Base-by-base conservation (phyloP, 1,284 basidiomycete species). In the Fomes fomentarius region DNA sequence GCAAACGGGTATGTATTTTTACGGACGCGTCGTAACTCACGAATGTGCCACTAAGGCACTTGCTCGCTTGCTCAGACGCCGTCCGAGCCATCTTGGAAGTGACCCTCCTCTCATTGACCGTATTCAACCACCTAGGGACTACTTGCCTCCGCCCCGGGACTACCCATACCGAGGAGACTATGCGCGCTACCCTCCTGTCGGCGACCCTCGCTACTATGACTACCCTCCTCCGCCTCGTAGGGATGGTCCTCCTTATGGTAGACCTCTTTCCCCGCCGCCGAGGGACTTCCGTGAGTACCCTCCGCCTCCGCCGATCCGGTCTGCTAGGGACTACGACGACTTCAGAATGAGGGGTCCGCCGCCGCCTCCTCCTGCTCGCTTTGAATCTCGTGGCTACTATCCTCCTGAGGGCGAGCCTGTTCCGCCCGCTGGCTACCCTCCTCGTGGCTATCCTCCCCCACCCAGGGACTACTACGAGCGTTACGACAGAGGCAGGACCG, bases 231-330 rank as follows among this genome's bases (percentile, higher is more conserved):
- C 77, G n/a, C 69, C 72, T 48, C 63, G 67, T 47, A 76, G 85
- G 46, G 87, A 89, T 11, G 43, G 50, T 4, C 50, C 47, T 8
- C 50, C 47, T 44, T 79, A 79, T 56, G 76, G 86, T 41, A 76
- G 85, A 47, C 81, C 84, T 53, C 69, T 75, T 21, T 61, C 59
- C 2, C 74, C 78, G 7, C 85, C 87, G 49, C 81, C 84, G 26
- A 77, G 86, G 60, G 87, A 86, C n/a, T 83, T 81, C 63, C 77
- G 85, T 39, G 87, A 89, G 54, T 85, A 84, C 68, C 74, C 77
- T 60, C 69, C 71, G 38, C 74, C 78, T 56, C 74, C 59, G 43
- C 42, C 79, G 49, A 70, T 76, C 34, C 73, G 74, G 63, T 72
- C 82, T 51, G 70, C 77, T 66, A 80, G 84, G 58, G 85, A 89